Percentiles rank a stretch among this genome's conserved stretches.
These are phyloP conservation scores for Hawksworthiomyces lignivorus DNA, from an alignment of 2,329 filamentous ascomycete species.

Conservation along the genomic window DNA sequence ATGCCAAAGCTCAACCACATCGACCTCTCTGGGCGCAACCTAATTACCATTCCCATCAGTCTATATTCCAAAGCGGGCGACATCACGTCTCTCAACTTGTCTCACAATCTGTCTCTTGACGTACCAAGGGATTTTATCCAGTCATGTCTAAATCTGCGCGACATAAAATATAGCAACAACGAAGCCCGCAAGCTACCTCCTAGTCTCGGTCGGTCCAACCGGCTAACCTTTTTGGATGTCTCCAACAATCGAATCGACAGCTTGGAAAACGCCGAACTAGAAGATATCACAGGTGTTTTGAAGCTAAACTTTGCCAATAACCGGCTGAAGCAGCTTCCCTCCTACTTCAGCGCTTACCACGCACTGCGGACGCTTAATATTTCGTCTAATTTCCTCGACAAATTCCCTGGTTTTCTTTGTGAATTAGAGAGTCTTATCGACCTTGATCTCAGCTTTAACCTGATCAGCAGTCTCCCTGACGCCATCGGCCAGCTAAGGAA, in stretches of 20 bases:
- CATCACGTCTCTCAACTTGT: slow-evolving; percentile 91
- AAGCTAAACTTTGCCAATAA: slow-evolving; percentile 95
- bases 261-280: slow-evolving; percentile 75
- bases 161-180: slow-evolving; percentile 94
- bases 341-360: slow-evolving; percentile 75
- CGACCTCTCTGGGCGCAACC: slow-evolving; percentile 79
- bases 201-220: slow-evolving; percentile 72
- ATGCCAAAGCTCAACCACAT: slow-evolving; percentile 90
- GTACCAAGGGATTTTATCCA: slow-evolving; percentile 95
- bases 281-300: slow-evolving; percentile 65
- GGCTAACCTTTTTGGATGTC: slow-evolving; percentile 82
- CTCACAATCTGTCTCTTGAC: slow-evolving; percentile 83
- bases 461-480: slow-evolving; percentile 69
- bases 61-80: slow-evolving; percentile 87
- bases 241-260: slow-evolving; percentile 91
- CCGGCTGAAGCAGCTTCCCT: slow-evolving; percentile 67
- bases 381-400: slow-evolving; percentile 84
- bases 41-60: slow-evolving; percentile 90
- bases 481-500: slow-evolving; percentile 70
- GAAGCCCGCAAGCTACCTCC: slow-evolving; percentile 80
- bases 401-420: slow-evolving; percentile 80
- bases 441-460: slow-evolving; percentile 94
- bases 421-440: slow-evolving; percentile 77
- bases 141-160: slow-evolving; percentile 79
- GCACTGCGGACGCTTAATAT: slow-evolving; percentile 78